Evolutionary conservation across 441 rosid species (phyloP).

Genomic region (Aleurites moluccanus): DNA sequence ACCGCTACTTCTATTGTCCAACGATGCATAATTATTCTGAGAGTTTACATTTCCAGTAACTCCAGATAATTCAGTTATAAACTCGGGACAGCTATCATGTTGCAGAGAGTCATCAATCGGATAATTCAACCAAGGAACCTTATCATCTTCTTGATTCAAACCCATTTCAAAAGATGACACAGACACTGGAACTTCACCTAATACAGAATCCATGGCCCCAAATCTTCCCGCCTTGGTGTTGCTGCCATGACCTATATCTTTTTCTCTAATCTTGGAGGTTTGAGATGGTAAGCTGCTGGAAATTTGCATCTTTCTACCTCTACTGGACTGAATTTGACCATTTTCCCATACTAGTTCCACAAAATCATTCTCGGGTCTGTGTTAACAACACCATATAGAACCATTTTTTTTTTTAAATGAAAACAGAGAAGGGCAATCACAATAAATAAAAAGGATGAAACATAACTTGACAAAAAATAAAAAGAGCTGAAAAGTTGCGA

Average conservation of each 20-base stretch:
- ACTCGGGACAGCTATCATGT: constrained; percentile 53
- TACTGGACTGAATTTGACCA: constrained; percentile 72
- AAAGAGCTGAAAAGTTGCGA: neutral
- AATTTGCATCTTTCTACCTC: constrained; percentile 39
- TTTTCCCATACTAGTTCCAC: constrained; percentile 79
- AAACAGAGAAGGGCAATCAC: constrained; percentile 3
- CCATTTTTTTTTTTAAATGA: neutral
- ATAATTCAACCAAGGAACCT: constrained; percentile 71
- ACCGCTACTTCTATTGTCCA: constrained; percentile 34
- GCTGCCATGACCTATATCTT: constrained; percentile 37
- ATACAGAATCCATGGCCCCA: constrained; percentile 30
- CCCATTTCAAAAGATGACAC: constrained; percentile 50
- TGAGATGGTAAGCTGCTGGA: constrained; percentile 31
- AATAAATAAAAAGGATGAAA: neutral
- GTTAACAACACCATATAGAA: constrained; percentile 11
- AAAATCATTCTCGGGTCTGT: constrained; percentile 69
- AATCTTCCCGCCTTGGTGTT: constrained; percentile 29
- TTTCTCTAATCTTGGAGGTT: constrained; percentile 35
- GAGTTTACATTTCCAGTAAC: constrained; percentile 46
- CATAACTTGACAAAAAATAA: neutral
- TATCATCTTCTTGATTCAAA: constrained; percentile 64
- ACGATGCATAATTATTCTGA: constrained; percentile 41
- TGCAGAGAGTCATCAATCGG: constrained; percentile 46
- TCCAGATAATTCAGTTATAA: constrained; percentile 59
- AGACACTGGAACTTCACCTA: constrained; percentile 53